Base-by-base conservation (phyloP, 345 rosid species). In the Sonneratia caseolaris region DNA sequence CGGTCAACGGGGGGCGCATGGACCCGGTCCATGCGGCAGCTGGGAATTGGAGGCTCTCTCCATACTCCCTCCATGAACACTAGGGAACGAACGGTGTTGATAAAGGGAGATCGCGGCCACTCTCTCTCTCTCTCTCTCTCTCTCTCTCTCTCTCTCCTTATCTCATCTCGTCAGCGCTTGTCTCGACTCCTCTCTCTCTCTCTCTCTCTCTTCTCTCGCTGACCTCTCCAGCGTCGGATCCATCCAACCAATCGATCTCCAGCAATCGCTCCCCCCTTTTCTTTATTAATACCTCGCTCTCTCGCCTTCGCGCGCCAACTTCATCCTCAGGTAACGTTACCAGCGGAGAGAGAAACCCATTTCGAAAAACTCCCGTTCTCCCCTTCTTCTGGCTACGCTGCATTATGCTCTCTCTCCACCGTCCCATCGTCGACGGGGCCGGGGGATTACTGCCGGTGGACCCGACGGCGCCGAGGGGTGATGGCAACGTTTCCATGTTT, bases 201-300 rank as follows among this genome's bases (percentile, higher is more conserved):
- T 7, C n/a, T 18, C n/a, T 16, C 21, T 18, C 22, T 19, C 55
- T 49, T 15, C 19, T 49, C 66, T 59, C 24, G 59, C 7, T 10
- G 2, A 6, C 1, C 27, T 62, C 66, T 62, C 66, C 66, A 62
- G 38, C 66, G 66, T 62, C 66, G 38, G 66, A 62, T 62, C 38
- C 66, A 35, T 62, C 38, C 66, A 35, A 62, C 66, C 66, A 62
- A 62, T 62, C 66, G 66, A 35, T 62, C 66, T 62, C 18, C 66
- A 62, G 37, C 66, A 6, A 4, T 35, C 35, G 32, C 65, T 7
- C 36, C 36, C 18, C 6, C 19, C 1, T 13, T 32, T 32, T 62
- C 3, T 62, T 62, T 62, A 27, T 27, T 62, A 27, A 13, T 62
- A 7, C 62, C 24, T 22, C 55, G 1, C 59, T 53, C 36, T 21